phyloP scores from a whole-genome alignment of 169 alveolate species.

The Plasmodium inui region DNA sequence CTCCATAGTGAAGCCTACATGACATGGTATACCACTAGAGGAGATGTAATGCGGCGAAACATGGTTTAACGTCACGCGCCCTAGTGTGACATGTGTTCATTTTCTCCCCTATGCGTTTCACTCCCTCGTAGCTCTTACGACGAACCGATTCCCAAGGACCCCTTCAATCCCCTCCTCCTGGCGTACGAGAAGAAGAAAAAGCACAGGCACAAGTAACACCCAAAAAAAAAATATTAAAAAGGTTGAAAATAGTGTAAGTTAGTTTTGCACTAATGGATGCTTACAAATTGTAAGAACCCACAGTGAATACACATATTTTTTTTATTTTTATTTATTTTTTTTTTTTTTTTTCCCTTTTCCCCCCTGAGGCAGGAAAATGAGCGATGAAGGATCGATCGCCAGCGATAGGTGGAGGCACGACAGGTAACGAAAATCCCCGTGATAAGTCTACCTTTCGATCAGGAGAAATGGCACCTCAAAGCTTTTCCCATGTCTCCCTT shows the following conservation, averaged over 20 bases:
- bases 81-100: neutral
- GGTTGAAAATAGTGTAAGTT: neutral
- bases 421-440: conserved; percentile 23
- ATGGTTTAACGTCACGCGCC: neutral
- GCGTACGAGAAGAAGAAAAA: conserved; percentile 60
- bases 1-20: neutral
- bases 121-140: conserved; percentile 7
- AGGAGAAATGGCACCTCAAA: neutral
- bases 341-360: neutral
- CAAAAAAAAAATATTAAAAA: neutral
- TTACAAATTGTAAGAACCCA: neutral
- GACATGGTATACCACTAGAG: neutral
- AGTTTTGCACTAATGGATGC: neutral
- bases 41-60: neutral
- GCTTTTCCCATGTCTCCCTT: neutral
- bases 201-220: neutral
- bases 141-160: conserved; percentile 71
- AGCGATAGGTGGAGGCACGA: conserved; percentile 58
- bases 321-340: neutral
- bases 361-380: conserved; percentile 5
- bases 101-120: neutral
- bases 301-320: neutral
- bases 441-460: neutral
- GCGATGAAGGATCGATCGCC: neutral
- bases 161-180: conserved; percentile 63